Conservation (phyloP, 108 stramenopile species). For the Tribonema minus region DNA sequence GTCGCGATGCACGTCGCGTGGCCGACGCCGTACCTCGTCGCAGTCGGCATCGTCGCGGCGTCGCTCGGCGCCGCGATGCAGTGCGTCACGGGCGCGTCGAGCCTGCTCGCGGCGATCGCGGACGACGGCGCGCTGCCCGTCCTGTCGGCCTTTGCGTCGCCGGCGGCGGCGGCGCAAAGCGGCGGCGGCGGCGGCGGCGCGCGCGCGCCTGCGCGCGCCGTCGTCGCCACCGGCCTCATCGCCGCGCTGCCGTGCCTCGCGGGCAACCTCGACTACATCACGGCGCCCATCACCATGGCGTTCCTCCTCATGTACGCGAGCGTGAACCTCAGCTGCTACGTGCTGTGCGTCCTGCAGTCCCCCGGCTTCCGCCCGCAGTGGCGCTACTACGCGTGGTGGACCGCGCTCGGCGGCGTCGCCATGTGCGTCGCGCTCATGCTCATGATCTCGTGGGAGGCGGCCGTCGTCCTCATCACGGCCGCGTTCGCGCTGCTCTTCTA, state of each 20-base stretch:
- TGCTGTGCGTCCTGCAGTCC: constrained; percentile 59
- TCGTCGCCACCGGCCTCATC: constrained; percentile 37
- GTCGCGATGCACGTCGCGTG: constrained; percentile 62
- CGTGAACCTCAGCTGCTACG: constrained; percentile 68
- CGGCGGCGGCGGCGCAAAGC: constrained; percentile 24
- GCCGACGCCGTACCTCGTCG: constrained; percentile 61
- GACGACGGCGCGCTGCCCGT: constrained; percentile 62
- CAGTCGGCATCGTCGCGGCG: constrained; percentile 64
- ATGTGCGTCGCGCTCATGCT: constrained; percentile 69
- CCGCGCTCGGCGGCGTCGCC: constrained; percentile 62
- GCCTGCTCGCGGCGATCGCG: constrained; percentile 66
- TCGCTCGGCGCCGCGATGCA: constrained; percentile 65
- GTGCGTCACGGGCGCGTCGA: constrained; percentile 64
- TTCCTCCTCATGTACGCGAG: constrained; percentile 72
- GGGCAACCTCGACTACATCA: constrained; percentile 70
- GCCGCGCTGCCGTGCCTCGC: constrained; percentile 53
- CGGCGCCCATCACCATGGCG: constrained; percentile 69
- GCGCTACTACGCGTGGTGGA: constrained; percentile 69
- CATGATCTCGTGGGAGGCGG: constrained; percentile 47
- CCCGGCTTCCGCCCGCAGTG: constrained; percentile 76
- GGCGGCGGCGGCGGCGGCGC: too few species aligned
- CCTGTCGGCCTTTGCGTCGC: constrained; percentile 50
- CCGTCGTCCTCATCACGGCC: constrained; percentile 49
- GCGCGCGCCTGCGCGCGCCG: constrained; percentile 3
- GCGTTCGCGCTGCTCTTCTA: constrained; percentile 55